phyloP scores from a whole-genome alignment of 805 yeast species.

The Candida fluviatilis region DNA sequence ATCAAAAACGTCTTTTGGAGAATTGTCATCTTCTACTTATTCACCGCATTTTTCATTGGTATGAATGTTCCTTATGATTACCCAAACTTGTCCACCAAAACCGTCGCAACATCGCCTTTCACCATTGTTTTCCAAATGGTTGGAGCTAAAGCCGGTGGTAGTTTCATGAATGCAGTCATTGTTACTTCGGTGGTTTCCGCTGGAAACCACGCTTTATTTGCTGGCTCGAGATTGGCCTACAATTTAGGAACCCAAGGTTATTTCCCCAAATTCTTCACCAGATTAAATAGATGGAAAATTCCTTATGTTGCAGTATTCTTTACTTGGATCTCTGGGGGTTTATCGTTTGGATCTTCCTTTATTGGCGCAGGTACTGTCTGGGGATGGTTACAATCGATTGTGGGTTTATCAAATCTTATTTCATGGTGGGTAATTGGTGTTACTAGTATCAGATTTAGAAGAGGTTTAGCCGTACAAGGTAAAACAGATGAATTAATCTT shows the following conservation, averaged over 20 bases:
- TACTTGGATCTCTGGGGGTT: constrained; percentile 53
- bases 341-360: constrained; percentile 58
- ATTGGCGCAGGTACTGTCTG: constrained; percentile 51
- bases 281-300: constrained; percentile 38
- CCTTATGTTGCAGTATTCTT: constrained; percentile 47
- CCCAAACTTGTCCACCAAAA: constrained; percentile 24
- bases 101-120: constrained; percentile 35
- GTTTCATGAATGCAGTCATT: constrained; percentile 51
- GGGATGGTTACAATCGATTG: constrained; percentile 50
- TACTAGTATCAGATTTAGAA: constrained; percentile 47
- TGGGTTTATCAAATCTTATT: constrained; percentile 50
- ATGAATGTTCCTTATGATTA: constrained; percentile 39
- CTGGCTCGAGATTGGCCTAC: constrained; percentile 46
- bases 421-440: constrained; percentile 49
- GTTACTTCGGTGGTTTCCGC: constrained; percentile 53
- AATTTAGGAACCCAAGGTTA: constrained; percentile 49
- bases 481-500: constrained; percentile 37
- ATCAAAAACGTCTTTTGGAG: constrained; percentile 29
- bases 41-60: constrained; percentile 38
- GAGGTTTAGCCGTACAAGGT: constrained; percentile 42
- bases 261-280: constrained; percentile 40
- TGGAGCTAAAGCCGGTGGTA: constrained; percentile 39
- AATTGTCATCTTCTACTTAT: constrained; percentile 31
- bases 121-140: constrained; percentile 40
- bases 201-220: constrained; percentile 51